A percentile compares a stretch with the other conserved stretches of the same genome.
Conservation (phyloP, 83 land plant species). For the Larix sibirica region DNA sequence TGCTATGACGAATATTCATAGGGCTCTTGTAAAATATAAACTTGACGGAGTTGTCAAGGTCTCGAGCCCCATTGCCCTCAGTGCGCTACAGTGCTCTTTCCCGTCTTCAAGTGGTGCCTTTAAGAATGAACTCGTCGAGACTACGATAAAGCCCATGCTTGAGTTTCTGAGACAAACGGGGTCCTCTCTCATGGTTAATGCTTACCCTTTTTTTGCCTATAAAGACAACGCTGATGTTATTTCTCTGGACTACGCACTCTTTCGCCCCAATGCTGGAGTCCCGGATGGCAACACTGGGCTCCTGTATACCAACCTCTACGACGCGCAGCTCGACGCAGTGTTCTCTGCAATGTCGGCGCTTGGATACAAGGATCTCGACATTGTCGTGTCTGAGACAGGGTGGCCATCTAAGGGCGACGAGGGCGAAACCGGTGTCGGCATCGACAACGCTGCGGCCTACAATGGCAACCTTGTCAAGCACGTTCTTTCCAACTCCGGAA, state of each 20-base stretch:
- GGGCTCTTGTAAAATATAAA: slow-evolving; percentile 36
- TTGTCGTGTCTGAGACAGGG: slow-evolving; percentile 61
- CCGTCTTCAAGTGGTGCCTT: slow-evolving; percentile 55
- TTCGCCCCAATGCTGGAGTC: slow-evolving; percentile 41
- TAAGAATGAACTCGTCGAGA: slow-evolving; percentile 32
- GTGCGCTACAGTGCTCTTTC: slow-evolving; percentile 48
- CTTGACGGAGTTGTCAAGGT: slow-evolving; percentile 36
- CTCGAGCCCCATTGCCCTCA: slow-evolving; percentile 60
- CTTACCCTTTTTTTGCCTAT: slow-evolving; percentile 69
- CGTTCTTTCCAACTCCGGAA: slow-evolving; percentile 39
- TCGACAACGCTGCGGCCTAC: slow-evolving; percentile 57
- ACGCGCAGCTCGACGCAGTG: slow-evolving; percentile 71
- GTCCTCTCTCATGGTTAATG: slow-evolving; percentile 64
- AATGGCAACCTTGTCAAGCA: slow-evolving; percentile 49
- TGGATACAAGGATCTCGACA: slow-evolving; percentile 29
- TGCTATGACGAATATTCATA: slow-evolving; percentile 48
- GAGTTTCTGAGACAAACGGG: slow-evolving; percentile 48
- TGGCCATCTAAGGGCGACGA: slow-evolving; percentile 70
- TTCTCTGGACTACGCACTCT: slow-evolving; percentile 58
- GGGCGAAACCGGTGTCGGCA: slow-evolving; percentile 42
- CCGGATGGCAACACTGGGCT: slow-evolving; percentile 42
- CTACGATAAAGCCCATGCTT: slow-evolving; percentile 44
- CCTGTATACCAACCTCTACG: slow-evolving; percentile 48
- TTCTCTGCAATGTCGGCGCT: slow-evolving; percentile 53
- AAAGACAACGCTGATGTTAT: slow-evolving; percentile 56